Conservation (phyloP, 2,329 filamentous ascomycete genomes). For the Onygena corvina region DNA sequence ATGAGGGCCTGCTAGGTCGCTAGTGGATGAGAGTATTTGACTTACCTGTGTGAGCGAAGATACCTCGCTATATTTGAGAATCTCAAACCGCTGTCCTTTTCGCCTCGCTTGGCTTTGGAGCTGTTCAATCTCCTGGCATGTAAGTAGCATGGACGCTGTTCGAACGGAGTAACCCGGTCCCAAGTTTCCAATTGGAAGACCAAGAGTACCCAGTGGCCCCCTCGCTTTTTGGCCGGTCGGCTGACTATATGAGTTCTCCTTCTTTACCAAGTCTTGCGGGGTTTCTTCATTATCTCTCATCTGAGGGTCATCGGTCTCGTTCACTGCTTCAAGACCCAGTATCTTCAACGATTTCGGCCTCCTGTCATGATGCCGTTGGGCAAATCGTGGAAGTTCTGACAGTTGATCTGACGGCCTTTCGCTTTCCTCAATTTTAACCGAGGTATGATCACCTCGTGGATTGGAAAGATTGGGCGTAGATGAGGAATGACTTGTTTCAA, state of each 20-base stretch:
- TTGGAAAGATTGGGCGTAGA: not conserved
- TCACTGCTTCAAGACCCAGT: not conserved
- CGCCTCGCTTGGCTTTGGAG: slow-evolving; percentile 19
- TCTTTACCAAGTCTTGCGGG: not conserved
- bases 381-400: not conserved
- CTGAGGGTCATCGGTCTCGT: not conserved
- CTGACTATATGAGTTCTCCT: not conserved
- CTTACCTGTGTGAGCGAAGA: slow-evolving; percentile 21
- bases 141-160: slow-evolving; percentile 9
- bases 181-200: not conserved
- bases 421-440: not conserved
- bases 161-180: slow-evolving; percentile 1
- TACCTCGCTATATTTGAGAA: slow-evolving; percentile 20
- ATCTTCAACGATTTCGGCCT: slow-evolving; percentile 1
- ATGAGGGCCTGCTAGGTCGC: slow-evolving; percentile 8
- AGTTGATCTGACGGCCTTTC: not conserved
- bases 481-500: not conserved
- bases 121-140: slow-evolving; percentile 17
- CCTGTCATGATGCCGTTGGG: not conserved
- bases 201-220: not conserved
- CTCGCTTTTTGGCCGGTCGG: not conserved
- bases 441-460: not conserved
- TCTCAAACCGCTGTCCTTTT: slow-evolving; percentile 20
- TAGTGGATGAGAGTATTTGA: not conserved
- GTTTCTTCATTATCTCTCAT: not conserved